A percentile compares a stretch with the other conserved stretches of the same genome.
These are phyloP conservation scores for Whalleya microplaca DNA, from an alignment of 2,329 filamentous ascomycete genomes.

Conservation along the genomic window DNA sequence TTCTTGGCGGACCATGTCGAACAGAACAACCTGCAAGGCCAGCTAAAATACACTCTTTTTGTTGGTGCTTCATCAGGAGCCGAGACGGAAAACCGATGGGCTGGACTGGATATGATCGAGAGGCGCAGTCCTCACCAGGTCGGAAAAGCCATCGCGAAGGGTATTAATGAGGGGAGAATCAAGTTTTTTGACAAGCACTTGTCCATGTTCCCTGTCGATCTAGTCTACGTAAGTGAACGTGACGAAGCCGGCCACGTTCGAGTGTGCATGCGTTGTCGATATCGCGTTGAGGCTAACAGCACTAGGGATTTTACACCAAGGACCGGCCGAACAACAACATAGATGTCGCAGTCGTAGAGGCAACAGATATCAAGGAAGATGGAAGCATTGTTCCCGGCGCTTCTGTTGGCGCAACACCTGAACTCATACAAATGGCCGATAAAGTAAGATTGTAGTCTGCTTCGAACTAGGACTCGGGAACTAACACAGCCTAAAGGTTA, in stretches of 20 bases:
- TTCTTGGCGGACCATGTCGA: slow-evolving; percentile 89
- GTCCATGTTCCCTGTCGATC: slow-evolving; percentile 87
- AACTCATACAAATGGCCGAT: slow-evolving; percentile 87
- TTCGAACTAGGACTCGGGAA: neutral
- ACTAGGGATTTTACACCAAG: slow-evolving; percentile 78
- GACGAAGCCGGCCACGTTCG: neutral
- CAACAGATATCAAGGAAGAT: slow-evolving; percentile 84
- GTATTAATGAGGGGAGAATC: slow-evolving; percentile 86
- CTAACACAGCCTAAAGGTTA: slow-evolving; percentile 56
- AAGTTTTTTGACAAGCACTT: slow-evolving; percentile 94
- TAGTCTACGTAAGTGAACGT: slow-evolving; percentile 68
- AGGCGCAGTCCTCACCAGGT: slow-evolving; percentile 84
- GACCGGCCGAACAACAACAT: slow-evolving; percentile 74
- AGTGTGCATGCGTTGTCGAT: neutral
- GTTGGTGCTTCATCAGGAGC: slow-evolving; percentile 88
- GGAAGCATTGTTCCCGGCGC: slow-evolving; percentile 88
- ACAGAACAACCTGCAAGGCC: slow-evolving; percentile 79
- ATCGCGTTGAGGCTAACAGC: slow-evolving; percentile 10
- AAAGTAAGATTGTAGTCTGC: slow-evolving; percentile 56
- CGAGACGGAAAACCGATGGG: slow-evolving; percentile 92
- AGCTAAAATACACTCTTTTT: slow-evolving; percentile 85
- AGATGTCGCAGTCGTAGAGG: slow-evolving; percentile 85
- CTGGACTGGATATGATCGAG: slow-evolving; percentile 87
- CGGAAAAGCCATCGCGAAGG: slow-evolving; percentile 86
- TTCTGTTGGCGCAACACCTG: slow-evolving; percentile 81